These are phyloP conservation scores for Pseudogymnoascus sp. DNA, from an alignment of 2,329 filamentous ascomycete genomes.

Conservation along the genomic window DNA sequence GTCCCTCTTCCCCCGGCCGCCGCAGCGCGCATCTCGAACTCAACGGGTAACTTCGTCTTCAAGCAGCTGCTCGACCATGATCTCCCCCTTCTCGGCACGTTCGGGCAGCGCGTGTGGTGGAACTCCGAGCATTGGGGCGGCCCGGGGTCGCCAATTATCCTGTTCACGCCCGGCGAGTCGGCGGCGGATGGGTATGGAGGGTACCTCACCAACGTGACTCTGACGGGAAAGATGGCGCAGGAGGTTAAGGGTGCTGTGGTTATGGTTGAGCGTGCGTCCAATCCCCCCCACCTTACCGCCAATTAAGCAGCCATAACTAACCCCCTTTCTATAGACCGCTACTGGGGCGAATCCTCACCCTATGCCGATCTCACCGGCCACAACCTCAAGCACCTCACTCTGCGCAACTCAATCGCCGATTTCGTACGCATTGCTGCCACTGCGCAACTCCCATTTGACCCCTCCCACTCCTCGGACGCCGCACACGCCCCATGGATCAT, in stretches of 20 bases:
- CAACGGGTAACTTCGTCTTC: conserved; percentile 27
- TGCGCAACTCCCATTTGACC: conserved; percentile 45
- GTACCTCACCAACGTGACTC: conserved; percentile 41
- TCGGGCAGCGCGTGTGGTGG: conserved; percentile 46
- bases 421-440: conserved; percentile 45
- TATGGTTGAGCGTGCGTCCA: conserved; percentile 42
- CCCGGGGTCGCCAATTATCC: conserved; percentile 43
- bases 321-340: conserved; percentile 36
- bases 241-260: conserved; percentile 45
- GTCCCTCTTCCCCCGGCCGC: background rate
- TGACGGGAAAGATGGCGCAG: conserved; percentile 43
- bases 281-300: background rate
- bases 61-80: conserved; percentile 51
- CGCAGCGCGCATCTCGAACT: background rate
- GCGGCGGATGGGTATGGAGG: conserved; percentile 37
- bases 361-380: conserved; percentile 41
- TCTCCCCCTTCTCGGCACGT: conserved; percentile 45
- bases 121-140: conserved; percentile 43
- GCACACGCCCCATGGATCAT: conserved; percentile 47
- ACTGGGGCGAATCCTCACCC: conserved; percentile 49
- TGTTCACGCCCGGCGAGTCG: conserved; percentile 46
- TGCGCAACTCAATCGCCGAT: conserved; percentile 46
- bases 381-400: conserved; percentile 45
- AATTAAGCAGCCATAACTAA: conserved; percentile 3
- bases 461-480: conserved; percentile 38